Percentiles rank a stretch among this genome's conserved stretches.
These are phyloP conservation scores for Pythium vanterpoolii DNA, from an alignment of 352 stramenopile species.

Conservation along the genomic window DNA sequence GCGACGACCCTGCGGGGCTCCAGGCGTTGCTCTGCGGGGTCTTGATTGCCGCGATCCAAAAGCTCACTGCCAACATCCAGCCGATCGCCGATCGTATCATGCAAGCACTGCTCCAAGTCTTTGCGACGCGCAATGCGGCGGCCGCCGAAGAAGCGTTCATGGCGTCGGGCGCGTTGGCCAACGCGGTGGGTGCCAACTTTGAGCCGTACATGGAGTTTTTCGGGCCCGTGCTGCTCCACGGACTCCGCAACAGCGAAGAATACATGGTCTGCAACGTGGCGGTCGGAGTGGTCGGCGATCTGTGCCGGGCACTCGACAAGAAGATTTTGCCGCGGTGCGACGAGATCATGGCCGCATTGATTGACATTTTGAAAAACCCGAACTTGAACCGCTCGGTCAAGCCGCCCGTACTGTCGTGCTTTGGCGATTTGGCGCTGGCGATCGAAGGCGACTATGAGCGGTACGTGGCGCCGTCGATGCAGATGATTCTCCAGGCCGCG, in stretches of 20 bases:
- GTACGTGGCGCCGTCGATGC: conserved; percentile 76
- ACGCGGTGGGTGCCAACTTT: conserved; percentile 91
- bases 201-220: conserved; percentile 96
- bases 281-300: conserved; percentile 94
- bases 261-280: conserved; percentile 96
- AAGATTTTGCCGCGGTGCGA: conserved; percentile 93
- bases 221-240: conserved; percentile 89
- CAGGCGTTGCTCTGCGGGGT: conserved; percentile 89
- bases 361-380: conserved; percentile 95
- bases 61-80: conserved; percentile 87
- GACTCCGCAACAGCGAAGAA: conserved; percentile 94
- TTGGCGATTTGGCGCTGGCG: conserved; percentile 96
- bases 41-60: conserved; percentile 92
- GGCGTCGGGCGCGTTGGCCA: conserved; percentile 91
- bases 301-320: conserved; percentile 91
- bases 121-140: conserved; percentile 91
- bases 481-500: conserved; percentile 87
- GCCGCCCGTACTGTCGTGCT: conserved; percentile 94
- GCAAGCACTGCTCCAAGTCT: conserved; percentile 93
- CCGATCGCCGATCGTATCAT: conserved; percentile 93
- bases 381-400: conserved; percentile 94
- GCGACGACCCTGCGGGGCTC: conserved; percentile 68
- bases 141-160: conserved; percentile 97
- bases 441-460: conserved; percentile 92
- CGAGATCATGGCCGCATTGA: conserved; percentile 91